Conservation (phyloP, 2,329 filamentous ascomycete genomes). For the Trichoderma endophyticum region DNA sequence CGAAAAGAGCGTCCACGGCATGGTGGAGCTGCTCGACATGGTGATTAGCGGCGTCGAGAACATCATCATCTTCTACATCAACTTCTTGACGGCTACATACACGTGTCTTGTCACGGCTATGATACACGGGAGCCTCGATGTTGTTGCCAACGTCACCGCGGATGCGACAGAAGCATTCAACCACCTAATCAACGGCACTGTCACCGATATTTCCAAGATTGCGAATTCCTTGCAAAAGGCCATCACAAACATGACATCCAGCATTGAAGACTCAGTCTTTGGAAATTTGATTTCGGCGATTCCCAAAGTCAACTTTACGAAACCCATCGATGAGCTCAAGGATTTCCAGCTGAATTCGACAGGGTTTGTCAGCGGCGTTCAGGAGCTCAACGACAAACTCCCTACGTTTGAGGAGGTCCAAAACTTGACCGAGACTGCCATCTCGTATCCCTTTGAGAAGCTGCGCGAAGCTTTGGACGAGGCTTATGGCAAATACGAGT, state of each 20-base stretch:
- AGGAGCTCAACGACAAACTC: constrained; percentile 71
- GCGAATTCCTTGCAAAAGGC: constrained; percentile 47
- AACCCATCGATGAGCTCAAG: constrained; percentile 63
- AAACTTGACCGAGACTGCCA: constrained; percentile 72
- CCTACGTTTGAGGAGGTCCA: constrained; percentile 81
- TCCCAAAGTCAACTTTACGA: constrained; percentile 61
- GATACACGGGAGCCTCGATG: constrained; percentile 73
- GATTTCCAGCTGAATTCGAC: constrained; percentile 65
- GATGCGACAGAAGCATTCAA: constrained; percentile 50
- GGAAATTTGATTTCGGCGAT: constrained; percentile 46
- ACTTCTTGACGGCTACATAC: constrained; percentile 86
- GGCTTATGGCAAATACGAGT: constrained; percentile 68
- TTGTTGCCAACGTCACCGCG: constrained; percentile 54
- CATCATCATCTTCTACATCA: constrained; percentile 87
- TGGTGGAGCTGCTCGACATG: constrained; percentile 76
- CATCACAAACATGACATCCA: constrained; percentile 48
- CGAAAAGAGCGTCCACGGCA: constrained; percentile 72
- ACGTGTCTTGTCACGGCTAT: constrained; percentile 84
- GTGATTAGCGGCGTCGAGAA: constrained; percentile 80
- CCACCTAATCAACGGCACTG: constrained; percentile 52
- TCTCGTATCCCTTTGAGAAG: constrained; percentile 76
- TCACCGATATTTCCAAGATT: constrained; percentile 56
- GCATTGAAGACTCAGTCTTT: constrained; percentile 45
- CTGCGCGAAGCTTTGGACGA: constrained; percentile 71
- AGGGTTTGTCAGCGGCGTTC: constrained; percentile 65